Conservation (phyloP, 257 asterid species). For the Plantago major region DNA sequence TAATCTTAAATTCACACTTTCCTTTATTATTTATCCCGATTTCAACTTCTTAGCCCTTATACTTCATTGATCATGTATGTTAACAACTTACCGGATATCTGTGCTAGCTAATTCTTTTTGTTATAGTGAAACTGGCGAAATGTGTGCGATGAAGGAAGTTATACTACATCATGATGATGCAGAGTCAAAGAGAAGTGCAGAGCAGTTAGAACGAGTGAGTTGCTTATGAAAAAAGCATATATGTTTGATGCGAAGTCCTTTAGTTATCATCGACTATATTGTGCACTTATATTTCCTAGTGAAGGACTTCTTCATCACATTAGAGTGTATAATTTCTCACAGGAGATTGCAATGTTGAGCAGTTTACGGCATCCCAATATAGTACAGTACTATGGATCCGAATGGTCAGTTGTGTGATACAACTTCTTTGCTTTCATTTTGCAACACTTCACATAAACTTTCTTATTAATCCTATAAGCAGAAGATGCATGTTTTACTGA, state of each 20-base stretch:
- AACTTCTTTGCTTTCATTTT: too few relatives aligned
- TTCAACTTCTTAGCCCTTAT: too few relatives aligned
- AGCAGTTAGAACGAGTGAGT: slow-evolving; percentile 57
- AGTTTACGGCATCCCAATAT: slow-evolving; percentile 67
- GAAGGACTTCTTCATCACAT: too few relatives aligned
- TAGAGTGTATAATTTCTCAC: slow-evolving; percentile 21
- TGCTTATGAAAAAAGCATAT: background rate
- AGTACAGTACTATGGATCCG: slow-evolving; percentile 70
- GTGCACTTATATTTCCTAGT: too few relatives aligned
- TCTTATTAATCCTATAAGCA: background rate
- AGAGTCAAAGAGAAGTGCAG: slow-evolving; percentile 50
- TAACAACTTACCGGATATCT: too few relatives aligned
- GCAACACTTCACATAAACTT: background rate
- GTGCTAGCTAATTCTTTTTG: slow-evolving; percentile 14
- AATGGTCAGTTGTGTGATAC: slow-evolving; percentile 43
- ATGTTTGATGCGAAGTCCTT: too few relatives aligned
- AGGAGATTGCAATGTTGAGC: slow-evolving; percentile 68
- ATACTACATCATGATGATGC: slow-evolving; percentile 44
- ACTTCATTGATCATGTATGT: too few relatives aligned
- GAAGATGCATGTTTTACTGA: too few relatives aligned
- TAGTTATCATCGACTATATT: too few relatives aligned
- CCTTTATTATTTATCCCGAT: too few relatives aligned
- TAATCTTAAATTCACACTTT: too few relatives aligned
- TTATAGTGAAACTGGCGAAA: slow-evolving; percentile 73
- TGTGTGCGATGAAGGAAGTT: slow-evolving; percentile 88